Evolutionary conservation across 768 basidiomycete genomes (phyloP).

Genomic region (Agaricus subrufescens): DNA sequence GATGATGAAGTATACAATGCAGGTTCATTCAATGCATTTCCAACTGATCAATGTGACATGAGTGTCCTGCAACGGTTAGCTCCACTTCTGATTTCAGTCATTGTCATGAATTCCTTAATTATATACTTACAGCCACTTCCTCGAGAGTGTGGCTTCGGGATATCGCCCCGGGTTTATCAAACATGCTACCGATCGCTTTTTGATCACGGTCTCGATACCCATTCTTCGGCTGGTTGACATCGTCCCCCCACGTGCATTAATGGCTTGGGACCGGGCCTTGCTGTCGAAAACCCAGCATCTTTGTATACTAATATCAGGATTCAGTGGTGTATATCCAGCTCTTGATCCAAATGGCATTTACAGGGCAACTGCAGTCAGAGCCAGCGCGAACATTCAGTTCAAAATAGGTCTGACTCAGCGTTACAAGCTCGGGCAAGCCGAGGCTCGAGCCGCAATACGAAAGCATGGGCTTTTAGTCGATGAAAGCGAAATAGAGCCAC

Average conservation of each 20-base stretch:
- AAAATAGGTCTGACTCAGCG: constrained; percentile 54
- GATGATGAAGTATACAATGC: constrained; percentile 36
- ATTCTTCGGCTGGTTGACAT: constrained; percentile 43
- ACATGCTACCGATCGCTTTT: constrained; percentile 39
- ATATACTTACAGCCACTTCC: constrained; percentile 43
- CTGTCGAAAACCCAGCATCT: constrained; percentile 54
- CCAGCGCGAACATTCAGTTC: constrained; percentile 40
- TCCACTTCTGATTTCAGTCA: constrained; percentile 1
- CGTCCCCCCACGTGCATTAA: constrained; percentile 60
- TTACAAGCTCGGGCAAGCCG: constrained; percentile 56
- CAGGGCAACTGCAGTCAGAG: constrained; percentile 25
- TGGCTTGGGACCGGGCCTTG: constrained; percentile 70
- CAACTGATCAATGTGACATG: constrained; percentile 17
- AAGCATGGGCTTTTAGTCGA: constrained; percentile 44
- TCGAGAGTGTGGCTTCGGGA: constrained; percentile 49
- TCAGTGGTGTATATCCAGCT: constrained; percentile 50
- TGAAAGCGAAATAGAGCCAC: constrained; percentile 37
- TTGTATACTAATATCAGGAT: constrained; percentile 59
- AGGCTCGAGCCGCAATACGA: constrained; percentile 42
- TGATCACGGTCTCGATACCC: constrained; percentile 53
- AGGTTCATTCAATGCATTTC: constrained; percentile 17
- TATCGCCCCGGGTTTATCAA: constrained; percentile 59
- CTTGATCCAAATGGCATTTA: constrained; percentile 39
- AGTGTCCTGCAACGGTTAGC: constrained; percentile 27
- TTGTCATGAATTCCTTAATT: constrained; percentile 5